A percentile compares a stretch with the other conserved stretches of the same genome.
Conservation (phyloP, 2,329 filamentous ascomycete species). For the Fusarium concolor region DNA sequence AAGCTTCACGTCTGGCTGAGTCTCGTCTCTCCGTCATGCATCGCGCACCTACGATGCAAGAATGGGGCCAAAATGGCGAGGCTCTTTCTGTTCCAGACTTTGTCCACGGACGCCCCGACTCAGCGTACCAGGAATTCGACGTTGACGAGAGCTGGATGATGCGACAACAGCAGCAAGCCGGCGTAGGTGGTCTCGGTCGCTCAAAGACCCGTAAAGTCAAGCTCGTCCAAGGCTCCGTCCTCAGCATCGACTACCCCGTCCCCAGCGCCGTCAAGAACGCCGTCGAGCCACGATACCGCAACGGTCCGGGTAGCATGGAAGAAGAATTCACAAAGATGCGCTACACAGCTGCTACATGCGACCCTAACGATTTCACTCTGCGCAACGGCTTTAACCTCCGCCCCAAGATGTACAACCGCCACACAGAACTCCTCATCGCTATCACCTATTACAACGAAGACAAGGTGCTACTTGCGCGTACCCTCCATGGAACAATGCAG, state of each 20-base stretch:
- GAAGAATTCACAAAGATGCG: conserved; percentile 45
- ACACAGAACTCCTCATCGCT: conserved; percentile 43
- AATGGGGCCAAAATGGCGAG: conserved; percentile 31
- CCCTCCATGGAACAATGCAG: conserved; percentile 42
- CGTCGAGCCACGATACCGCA: conserved; percentile 38
- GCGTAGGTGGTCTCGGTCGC: conserved; percentile 34
- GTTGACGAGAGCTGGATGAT: conserved; percentile 43
- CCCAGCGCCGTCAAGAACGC: conserved; percentile 45
- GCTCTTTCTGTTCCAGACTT: conserved; percentile 28
- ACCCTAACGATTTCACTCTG: conserved; percentile 44
- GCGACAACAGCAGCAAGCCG: conserved; percentile 35
- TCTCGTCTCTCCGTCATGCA: conserved; percentile 34
- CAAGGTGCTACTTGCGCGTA: conserved; percentile 44
- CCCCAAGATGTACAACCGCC: conserved; percentile 44
- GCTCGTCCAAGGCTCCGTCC: conserved; percentile 43
- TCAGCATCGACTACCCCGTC: conserved; percentile 44
- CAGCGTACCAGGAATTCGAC: conserved; percentile 36
- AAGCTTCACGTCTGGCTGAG: conserved; percentile 31
- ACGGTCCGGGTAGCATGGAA: conserved; percentile 31
- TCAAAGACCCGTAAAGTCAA: conserved; percentile 42
- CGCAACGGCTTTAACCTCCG: conserved; percentile 44
- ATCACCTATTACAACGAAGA: conserved; percentile 46
- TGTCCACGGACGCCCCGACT: conserved; percentile 37
- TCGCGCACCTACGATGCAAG: conserved; percentile 30
- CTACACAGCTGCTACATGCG: conserved; percentile 44